Evolutionary conservation across 495 filamentous ascomycete species (phyloP), one percentile per base, ranked within the genome.

Genomic region (Podospora sp.): DNA sequence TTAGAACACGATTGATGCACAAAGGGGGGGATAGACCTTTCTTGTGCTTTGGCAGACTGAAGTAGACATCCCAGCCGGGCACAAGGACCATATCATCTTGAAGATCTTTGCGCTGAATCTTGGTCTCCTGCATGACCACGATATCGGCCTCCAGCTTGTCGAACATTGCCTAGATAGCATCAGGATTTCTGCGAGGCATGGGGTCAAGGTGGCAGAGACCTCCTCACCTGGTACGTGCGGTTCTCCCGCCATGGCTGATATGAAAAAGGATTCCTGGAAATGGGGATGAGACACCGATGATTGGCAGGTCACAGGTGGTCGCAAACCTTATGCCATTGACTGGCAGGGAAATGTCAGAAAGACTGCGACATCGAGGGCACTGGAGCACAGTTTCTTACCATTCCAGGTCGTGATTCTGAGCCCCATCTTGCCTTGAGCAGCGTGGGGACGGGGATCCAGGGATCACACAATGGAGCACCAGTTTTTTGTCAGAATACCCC

Each of bases 1-100:
- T 61, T 35, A 27, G 60, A 53, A 26, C 51, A 68, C 50, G 22
- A 53, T 66, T 51, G 26, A 18, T 49, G 64, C 1, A 7, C 18
- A 18, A 6, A 53, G 7, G 8, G 60, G 14, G 22, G 59, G 0
- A n/a, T 12, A 16, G 36, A 91, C 94, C 95, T 80, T 98, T 97
- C 79, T 97, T 97, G 70, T 95, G 83, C 74, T 87, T 91, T 8
- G 95, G 95, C 7, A 99, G 83, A 73, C 92, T 97, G 78, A 97
- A 97, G 76, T 89, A 97, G 69, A 93, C 96, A 76, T 99, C 95
- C 95, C 95, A 99, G 25, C 95, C 95, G 0, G 92, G 89, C 0
- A 99, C 89, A 6, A 97, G 77, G 16, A 99, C 93, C 94, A 99
- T 97, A 75, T 97, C 95, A 82, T 98, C 95, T 27, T 84, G 82